Evolutionary conservation across 2,329 filamentous ascomycete species (phyloP).

Genomic region (Lachnellula occidentalis): DNA sequence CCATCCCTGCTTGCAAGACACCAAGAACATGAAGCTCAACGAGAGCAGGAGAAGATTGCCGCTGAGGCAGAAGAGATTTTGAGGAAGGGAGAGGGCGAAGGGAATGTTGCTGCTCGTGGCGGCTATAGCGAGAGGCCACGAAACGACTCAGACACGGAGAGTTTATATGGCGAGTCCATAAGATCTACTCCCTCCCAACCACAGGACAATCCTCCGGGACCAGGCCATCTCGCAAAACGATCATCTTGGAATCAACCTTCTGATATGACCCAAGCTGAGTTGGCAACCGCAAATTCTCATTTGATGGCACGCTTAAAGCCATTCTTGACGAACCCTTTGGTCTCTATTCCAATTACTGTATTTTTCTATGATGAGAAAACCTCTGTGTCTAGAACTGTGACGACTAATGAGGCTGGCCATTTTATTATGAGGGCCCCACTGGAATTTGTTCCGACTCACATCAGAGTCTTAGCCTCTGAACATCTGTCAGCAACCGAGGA

Average conservation of each 20-base stretch:
- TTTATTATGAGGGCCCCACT: slow-evolving; percentile 76
- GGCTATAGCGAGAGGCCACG: slow-evolving; percentile 65
- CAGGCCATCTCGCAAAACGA: slow-evolving; percentile 39
- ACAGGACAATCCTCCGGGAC: slow-evolving; percentile 28
- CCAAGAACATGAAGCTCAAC: slow-evolving; percentile 43
- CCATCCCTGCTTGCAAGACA: slow-evolving; percentile 28
- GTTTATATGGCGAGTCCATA: slow-evolving; percentile 22
- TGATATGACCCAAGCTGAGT: slow-evolving; percentile 70
- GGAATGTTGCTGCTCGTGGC: slow-evolving; percentile 63
- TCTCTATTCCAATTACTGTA: slow-evolving; percentile 73
- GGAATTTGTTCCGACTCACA: slow-evolving; percentile 85
- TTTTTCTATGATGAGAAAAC: slow-evolving; percentile 89
- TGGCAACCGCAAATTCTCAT: slow-evolving; percentile 75
- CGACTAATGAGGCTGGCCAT: slow-evolving; percentile 84
- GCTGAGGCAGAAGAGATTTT: slow-evolving; percentile 74
- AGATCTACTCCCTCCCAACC: slow-evolving; percentile 18
- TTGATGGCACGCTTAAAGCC: slow-evolving; percentile 83
- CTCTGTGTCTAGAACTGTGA: slow-evolving; percentile 78
- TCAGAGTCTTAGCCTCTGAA: slow-evolving; percentile 82
- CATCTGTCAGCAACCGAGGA: slow-evolving; percentile 75
- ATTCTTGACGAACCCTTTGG: slow-evolving; percentile 80
- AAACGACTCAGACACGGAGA: slow-evolving; percentile 37
- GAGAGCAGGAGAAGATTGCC: slow-evolving; percentile 61
- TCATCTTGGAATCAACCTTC: slow-evolving; percentile 34
- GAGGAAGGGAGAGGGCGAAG: slow-evolving; percentile 63